These are phyloP conservation scores for Mollisiaceae sp. DNA, from an alignment of 2,329 filamentous ascomycete species.

Conservation along the genomic window DNA sequence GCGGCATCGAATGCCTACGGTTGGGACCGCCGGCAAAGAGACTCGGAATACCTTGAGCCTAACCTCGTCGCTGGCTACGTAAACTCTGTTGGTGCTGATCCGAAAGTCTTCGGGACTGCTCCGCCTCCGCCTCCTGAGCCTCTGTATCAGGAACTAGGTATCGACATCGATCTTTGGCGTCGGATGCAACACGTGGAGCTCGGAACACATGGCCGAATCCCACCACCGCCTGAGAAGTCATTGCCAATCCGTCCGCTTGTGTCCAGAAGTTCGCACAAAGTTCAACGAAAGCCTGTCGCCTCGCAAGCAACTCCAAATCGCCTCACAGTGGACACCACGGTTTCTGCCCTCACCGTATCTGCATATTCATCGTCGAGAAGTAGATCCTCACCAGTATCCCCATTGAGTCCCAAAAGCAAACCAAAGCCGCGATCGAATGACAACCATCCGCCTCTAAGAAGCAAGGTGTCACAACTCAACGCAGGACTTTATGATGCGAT, in stretches of 20 bases:
- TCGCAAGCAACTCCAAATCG: not conserved
- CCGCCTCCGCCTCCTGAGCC: not conserved
- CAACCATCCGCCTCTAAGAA: not conserved
- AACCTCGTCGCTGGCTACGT: constrained; percentile 13
- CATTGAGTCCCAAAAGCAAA: not conserved
- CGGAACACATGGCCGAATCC: constrained; percentile 20
- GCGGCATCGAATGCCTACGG: constrained; percentile 23
- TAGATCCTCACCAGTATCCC: not conserved
- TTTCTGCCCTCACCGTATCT: not conserved
- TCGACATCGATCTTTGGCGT: constrained; percentile 27
- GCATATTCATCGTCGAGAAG: not conserved
- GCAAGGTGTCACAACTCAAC: not conserved
- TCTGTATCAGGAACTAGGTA: constrained; percentile 17
- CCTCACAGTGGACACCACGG: not conserved
- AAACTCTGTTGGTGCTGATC: constrained; percentile 10
- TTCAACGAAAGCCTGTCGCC: not conserved
- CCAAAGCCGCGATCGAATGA: not conserved
- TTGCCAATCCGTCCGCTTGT: constrained; percentile 9
- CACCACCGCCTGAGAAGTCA: constrained; percentile 14
- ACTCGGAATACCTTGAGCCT: constrained; percentile 8
- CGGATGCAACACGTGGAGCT: not conserved
- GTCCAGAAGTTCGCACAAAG: not conserved
- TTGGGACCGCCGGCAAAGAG: constrained; percentile 1
- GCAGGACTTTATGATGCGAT: not conserved
- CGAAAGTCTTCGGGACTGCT: not conserved